Evolutionary conservation across 2,329 filamentous ascomycete species (phyloP).

Genomic region (Pyricularia sp.): DNA sequence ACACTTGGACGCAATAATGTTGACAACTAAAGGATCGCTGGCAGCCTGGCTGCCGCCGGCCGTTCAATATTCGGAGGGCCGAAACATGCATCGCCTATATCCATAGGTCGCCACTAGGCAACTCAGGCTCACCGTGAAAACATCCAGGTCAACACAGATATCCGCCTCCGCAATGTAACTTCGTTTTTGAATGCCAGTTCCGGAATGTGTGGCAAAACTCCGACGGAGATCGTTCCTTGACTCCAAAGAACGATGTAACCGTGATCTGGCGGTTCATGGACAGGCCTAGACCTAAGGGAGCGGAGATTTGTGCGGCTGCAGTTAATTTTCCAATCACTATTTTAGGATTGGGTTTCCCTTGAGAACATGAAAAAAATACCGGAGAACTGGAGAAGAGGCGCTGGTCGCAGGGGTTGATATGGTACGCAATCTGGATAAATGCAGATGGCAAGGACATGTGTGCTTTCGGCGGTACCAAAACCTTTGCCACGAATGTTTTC

Average conservation of each 20-base stretch:
- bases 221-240: neutral
- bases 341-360: neutral
- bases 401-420: neutral
- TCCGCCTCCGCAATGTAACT: neutral
- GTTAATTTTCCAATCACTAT: neutral
- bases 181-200: neutral
- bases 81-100: neutral
- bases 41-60: neutral
- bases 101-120: neutral
- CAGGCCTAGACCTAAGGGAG: neutral
- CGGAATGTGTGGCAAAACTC: neutral
- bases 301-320: neutral
- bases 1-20: neutral
- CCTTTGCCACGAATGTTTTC: neutral
- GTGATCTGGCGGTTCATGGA: neutral
- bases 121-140: neutral
- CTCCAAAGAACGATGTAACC: neutral
- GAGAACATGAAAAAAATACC: neutral
- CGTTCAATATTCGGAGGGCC: neutral
- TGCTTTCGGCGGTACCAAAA: neutral
- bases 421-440: conserved; percentile 1
- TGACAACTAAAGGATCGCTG: neutral
- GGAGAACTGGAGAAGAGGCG: neutral
- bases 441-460: neutral
- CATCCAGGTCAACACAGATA: neutral